Conservation (phyloP, 2,329 filamentous ascomycete genomes). For the Aspergillus quadrilineatus region DNA sequence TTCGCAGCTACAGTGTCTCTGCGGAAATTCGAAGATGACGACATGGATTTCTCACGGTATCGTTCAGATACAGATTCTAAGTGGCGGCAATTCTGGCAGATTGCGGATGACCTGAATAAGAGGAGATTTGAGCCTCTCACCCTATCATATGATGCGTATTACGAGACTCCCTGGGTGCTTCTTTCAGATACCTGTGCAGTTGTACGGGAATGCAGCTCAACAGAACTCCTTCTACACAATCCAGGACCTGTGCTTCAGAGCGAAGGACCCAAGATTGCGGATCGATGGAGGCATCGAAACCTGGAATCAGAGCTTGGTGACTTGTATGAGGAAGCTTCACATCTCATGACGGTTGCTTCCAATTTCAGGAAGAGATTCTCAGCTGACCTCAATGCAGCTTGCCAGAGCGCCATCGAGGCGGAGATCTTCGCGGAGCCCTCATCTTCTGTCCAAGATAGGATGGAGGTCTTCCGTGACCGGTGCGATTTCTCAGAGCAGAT, state of each 20-base stretch:
- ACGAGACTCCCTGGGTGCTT: constrained; percentile 77
- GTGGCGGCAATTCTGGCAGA: constrained; percentile 86
- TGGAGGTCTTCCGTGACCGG: constrained; percentile 75
- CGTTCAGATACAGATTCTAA: constrained; percentile 72
- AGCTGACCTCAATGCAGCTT: constrained; percentile 66
- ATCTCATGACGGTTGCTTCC: constrained; percentile 67
- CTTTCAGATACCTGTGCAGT: constrained; percentile 78
- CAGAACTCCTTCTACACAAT: constrained; percentile 77
- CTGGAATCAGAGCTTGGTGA: constrained; percentile 51
- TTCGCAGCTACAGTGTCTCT: constrained; percentile 69
- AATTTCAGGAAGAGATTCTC: constrained; percentile 70
- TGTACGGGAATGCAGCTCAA: constrained; percentile 72
- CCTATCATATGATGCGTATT: constrained; percentile 68
- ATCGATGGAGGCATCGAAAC: constrained; percentile 47
- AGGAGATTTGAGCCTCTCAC: constrained; percentile 79
- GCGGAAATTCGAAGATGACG: constrained; percentile 60
- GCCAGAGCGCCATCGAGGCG: constrained; percentile 64
- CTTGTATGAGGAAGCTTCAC: constrained; percentile 55
- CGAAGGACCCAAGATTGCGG: constrained; percentile 39
- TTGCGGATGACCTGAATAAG: constrained; percentile 82
- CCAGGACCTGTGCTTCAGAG: constrained; percentile 40
- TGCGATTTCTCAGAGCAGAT: constrained; percentile 77
- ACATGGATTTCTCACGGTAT: constrained; percentile 74
- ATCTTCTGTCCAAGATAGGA: constrained; percentile 68
- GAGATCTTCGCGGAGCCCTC: constrained; percentile 75